Evolutionary conservation across 2,329 filamentous ascomycete genomes (phyloP).

Genomic region (Fusarium sp.): DNA sequence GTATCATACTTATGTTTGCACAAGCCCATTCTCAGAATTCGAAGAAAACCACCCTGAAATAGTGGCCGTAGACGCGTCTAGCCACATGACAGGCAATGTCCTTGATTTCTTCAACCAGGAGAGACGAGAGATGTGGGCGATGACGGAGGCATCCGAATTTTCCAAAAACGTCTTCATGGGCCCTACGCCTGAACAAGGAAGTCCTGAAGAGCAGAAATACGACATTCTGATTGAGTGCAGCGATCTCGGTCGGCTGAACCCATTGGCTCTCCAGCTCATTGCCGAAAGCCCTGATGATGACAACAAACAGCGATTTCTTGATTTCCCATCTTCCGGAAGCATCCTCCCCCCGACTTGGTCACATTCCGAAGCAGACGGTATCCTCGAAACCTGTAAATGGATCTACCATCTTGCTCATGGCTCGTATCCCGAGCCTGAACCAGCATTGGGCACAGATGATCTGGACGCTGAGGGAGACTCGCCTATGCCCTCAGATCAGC

Average conservation of each 20-base stretch:
- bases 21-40: slow-evolving; percentile 75
- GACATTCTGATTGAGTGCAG: slow-evolving; percentile 91
- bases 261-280: slow-evolving; percentile 72
- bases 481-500: slow-evolving; percentile 41
- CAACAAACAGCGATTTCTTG: slow-evolving; percentile 54
- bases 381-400: slow-evolving; percentile 90
- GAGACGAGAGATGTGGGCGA: slow-evolving; percentile 89
- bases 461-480: slow-evolving; percentile 49
- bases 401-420: slow-evolving; percentile 86
- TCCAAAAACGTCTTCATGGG: slow-evolving; percentile 91
- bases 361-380: slow-evolving; percentile 82
- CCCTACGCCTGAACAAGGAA: slow-evolving; percentile 79
- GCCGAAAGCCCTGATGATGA: slow-evolving; percentile 65
- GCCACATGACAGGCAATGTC: slow-evolving; percentile 78
- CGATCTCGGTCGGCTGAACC: slow-evolving; percentile 83
- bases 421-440: slow-evolving; percentile 54
- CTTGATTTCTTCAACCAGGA: slow-evolving; percentile 93
- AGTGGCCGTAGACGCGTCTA: slow-evolving; percentile 79
- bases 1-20: slow-evolving; percentile 87
- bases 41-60: slow-evolving; percentile 77
- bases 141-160: slow-evolving; percentile 92
- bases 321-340: slow-evolving; percentile 95
- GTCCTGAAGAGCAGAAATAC: slow-evolving; percentile 71
- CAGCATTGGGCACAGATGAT: slow-evolving; percentile 48
- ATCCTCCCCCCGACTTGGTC: slow-evolving; percentile 87